Percentiles rank a stretch among this genome's conserved stretches.
Conservation (phyloP, 352 stramenopile species). For the Globisporangium heterothallicum region DNA sequence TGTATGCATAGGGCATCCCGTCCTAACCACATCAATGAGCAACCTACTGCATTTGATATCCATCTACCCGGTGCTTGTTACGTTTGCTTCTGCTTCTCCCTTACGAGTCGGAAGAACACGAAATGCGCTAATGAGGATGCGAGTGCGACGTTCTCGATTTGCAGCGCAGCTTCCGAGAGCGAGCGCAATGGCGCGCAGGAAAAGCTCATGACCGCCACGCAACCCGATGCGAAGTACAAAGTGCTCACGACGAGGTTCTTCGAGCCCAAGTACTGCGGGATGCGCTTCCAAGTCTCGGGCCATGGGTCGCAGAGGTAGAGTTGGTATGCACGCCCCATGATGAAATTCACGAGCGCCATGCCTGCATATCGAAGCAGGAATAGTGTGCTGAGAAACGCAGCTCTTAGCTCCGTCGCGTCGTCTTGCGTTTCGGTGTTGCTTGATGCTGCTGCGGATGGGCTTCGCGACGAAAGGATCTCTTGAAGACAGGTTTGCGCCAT, state of each 20-base stretch:
- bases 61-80: neutral
- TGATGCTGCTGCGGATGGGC: neutral
- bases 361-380: conserved; percentile 36
- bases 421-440: neutral
- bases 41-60: neutral
- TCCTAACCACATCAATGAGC: neutral
- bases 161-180: conserved; percentile 37
- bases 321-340: conserved; percentile 47
- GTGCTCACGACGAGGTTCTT: conserved; percentile 57
- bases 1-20: neutral
- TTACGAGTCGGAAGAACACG: conserved; percentile 19
- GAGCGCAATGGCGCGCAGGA: conserved; percentile 31
- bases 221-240: conserved; percentile 37
- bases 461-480: conserved; percentile 19
- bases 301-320: conserved; percentile 39
- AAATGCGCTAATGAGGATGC: conserved; percentile 41
- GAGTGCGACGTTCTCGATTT: conserved; percentile 48
- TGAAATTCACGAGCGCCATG: conserved; percentile 23
- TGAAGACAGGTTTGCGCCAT: conserved; percentile 41
- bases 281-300: conserved; percentile 36
- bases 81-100: neutral
- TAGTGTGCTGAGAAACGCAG: conserved; percentile 40
- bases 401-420: conserved; percentile 12
- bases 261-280: conserved; percentile 55
- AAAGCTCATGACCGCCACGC: conserved; percentile 34